Evolutionary conservation across 2,329 filamentous ascomycete species (phyloP).

Genomic region (Catunica adiposa): DNA sequence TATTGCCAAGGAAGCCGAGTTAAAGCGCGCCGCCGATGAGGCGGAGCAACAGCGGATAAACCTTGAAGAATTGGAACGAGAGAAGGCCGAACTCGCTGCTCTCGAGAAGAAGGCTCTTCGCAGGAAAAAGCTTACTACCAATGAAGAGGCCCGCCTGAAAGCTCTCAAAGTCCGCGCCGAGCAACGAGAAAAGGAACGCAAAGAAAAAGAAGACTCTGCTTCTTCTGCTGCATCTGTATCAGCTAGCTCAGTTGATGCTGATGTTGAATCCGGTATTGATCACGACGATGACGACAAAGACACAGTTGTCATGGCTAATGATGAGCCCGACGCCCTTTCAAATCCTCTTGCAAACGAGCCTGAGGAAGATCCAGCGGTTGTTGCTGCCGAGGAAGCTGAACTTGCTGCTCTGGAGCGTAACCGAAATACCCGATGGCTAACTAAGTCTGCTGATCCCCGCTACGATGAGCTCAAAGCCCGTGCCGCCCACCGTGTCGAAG

Average conservation of each 20-base stretch:
- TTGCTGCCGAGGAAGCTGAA: conserved; percentile 8
- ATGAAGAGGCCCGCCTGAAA: conserved; percentile 8
- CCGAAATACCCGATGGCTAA: conserved; percentile 2
- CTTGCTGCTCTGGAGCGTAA: conserved; percentile 7
- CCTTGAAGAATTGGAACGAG: conserved; percentile 3
- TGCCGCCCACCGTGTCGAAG: conserved; percentile 8
- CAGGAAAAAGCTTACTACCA: background rate
- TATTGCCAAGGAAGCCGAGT: background rate
- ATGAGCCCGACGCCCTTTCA: conserved; percentile 2
- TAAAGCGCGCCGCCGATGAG: conserved; percentile 5
- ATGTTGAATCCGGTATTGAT: conserved; percentile 10
- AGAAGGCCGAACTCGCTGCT: conserved; percentile 5
- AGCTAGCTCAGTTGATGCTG: conserved; percentile 10
- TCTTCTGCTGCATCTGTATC: conserved; percentile 10
- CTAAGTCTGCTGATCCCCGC: background rate
- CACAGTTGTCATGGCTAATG: conserved; percentile 13
- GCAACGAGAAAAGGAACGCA: conserved; percentile 7
- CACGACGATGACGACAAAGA: conserved; percentile 13
- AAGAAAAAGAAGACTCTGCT: conserved; percentile 9
- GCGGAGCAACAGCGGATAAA: conserved; percentile 5
- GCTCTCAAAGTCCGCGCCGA: conserved; percentile 4
- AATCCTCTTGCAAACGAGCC: conserved; percentile 5
- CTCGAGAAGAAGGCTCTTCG: conserved; percentile 8
- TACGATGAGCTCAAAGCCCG: conserved; percentile 6
- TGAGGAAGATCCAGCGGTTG: conserved; percentile 11